Base-by-base conservation (phyloP, 129 eudicot species). In the Silybum marianum region DNA sequence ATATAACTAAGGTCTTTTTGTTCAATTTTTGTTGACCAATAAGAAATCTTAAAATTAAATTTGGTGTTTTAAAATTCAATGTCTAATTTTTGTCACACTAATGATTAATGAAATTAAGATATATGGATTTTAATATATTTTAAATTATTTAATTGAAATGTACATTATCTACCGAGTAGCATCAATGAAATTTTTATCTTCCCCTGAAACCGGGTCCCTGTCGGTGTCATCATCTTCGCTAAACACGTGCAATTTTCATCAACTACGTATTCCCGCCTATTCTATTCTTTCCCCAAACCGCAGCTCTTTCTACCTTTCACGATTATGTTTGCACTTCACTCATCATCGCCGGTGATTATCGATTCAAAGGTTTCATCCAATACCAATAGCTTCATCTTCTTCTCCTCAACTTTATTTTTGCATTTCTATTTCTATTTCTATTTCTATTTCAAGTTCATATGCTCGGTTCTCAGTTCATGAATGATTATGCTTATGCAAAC, bases 261-360 rank as follows among this genome's bases (percentile, higher is more conserved):
- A 75, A 75, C 63, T 9, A 25, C 74, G 3, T 40, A 19, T 69
- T 69, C 82, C 82, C 82, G 76, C 82, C 69, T 69, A 65, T 77
- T 44, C 69, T 69, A 65, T 77, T 44, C 19, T 28, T 46, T 42
- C 69, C 67, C 75, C 22, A n/a, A 78, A 42, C 28, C 73, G 38
- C 32, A 0, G 25, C 78, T 26, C 78, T 51, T 1, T 74, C 62
- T 51, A 0, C 48, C 62, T 32, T 32, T 32, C 36, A 51, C 25
- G 42, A n/a, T 73, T 13, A 46, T 16, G 12, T 22, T 22, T 16
- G 42, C 44, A 42, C 81, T 54, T 77, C 60, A 9, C 39, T 62
- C 66, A 23, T 23, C 67, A 4, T 4, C 36, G 6, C 19, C 62
- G 80, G 9, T 24, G 39, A 68, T 42, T 13, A 14, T 67, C 44